Evolutionary conservation across 331 rosid genomes (phyloP).

Genomic region (Phaseolus coccineus): DNA sequence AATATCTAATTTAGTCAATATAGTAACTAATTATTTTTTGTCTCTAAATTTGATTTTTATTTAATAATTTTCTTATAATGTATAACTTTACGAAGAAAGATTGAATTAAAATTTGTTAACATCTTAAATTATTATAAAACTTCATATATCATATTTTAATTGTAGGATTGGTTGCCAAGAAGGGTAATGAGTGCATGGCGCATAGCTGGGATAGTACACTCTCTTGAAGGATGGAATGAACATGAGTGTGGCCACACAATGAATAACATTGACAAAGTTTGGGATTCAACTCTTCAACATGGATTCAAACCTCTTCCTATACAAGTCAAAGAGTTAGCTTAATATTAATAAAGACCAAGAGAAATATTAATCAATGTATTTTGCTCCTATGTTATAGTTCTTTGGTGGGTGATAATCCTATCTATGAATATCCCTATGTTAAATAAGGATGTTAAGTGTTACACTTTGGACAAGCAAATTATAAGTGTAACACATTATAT

Average conservation of each 20-base stretch:
- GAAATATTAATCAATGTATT: background rate
- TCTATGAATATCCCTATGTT: background rate
- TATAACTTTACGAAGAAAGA: too few relatives aligned
- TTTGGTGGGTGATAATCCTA: background rate
- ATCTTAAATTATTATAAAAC: background rate
- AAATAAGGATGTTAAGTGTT: slow-evolving; percentile 5
- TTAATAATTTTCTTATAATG: too few relatives aligned
- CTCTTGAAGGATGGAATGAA: slow-evolving; percentile 61
- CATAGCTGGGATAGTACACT: slow-evolving; percentile 66
- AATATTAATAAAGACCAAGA: background rate
- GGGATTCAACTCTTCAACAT: slow-evolving; percentile 61
- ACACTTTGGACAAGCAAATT: background rate
- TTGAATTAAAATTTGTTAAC: background rate
- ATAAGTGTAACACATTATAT: background rate
- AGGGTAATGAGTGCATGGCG: slow-evolving; percentile 77
- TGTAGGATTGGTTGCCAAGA: slow-evolving; percentile 68
- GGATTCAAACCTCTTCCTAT: slow-evolving; percentile 59
- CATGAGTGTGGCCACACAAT: slow-evolving; percentile 64
- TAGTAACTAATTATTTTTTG: too few relatives aligned
- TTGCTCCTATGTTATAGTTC: background rate
- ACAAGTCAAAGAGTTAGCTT: slow-evolving; percentile 6
- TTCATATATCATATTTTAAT: background rate
- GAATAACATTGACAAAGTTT: slow-evolving; percentile 58
- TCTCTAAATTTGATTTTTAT: too few relatives aligned
- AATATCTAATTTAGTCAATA: too few relatives aligned